Conservation (phyloP, 148 eudicot species). For the Vaccinium darrowii region DNA sequence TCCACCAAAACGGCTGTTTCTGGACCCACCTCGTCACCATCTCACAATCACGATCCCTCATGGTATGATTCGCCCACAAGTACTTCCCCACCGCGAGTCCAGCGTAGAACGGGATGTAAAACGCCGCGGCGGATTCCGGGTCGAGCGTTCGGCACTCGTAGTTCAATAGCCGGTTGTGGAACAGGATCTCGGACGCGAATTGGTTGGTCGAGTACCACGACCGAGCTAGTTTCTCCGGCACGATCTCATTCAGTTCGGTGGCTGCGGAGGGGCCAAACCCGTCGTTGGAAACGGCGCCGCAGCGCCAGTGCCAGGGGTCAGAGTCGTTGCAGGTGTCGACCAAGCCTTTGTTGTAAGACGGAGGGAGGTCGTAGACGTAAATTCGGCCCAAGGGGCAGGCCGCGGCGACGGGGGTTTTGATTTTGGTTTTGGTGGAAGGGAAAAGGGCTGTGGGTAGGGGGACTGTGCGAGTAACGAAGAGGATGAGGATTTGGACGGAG, state of each 20-base stretch:
- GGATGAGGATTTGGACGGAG: conserved; percentile 54
- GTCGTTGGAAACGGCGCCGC: conserved; percentile 52
- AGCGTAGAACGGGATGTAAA: conserved; percentile 82
- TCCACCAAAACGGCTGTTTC: conserved; percentile 36
- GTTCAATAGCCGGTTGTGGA: conserved; percentile 54
- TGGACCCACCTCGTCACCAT: conserved; percentile 49
- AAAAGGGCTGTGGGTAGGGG: conserved; percentile 26
- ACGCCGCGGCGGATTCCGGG: conserved; percentile 60
- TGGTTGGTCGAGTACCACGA: conserved; percentile 80
- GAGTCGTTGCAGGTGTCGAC: conserved; percentile 49
- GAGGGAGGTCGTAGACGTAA: conserved; percentile 68
- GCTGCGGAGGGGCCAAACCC: conserved; percentile 60
- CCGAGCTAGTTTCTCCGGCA: conserved; percentile 37
- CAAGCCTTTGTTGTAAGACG: conserved; percentile 46
- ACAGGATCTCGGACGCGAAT: conserved; percentile 56
- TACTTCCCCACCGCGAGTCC: conserved; percentile 64
- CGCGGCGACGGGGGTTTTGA: background rate
- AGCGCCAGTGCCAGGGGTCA: conserved; percentile 57
- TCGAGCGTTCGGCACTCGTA: conserved; percentile 55
- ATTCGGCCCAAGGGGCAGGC: conserved; percentile 52
- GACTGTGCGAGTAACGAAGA: conserved; percentile 35
- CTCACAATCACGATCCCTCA: conserved; percentile 50
- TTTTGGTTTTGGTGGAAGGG: conserved; percentile 14
- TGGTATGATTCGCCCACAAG: conserved; percentile 42
- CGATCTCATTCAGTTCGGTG: conserved; percentile 12